Evolutionary conservation across 768 basidiomycete genomes (phyloP), one percentile per base, ranked within the genome.

Genomic region (Wakefieldia striispora): DNA sequence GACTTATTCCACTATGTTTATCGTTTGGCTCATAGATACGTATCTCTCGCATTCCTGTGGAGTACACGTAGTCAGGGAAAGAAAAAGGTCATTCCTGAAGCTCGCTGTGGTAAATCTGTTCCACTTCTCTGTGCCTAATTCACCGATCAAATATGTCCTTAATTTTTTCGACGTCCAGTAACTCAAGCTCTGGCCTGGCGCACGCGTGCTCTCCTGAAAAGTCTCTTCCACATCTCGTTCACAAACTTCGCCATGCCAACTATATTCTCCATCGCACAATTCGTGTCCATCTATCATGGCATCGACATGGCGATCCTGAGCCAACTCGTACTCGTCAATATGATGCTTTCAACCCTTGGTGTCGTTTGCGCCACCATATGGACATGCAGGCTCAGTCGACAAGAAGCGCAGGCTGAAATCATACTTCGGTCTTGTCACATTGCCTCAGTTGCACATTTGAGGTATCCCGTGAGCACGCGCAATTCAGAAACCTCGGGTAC

Each of bases 171-270:
- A 4, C 4, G 7, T 34, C n/a, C 27, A 56, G 55, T 23, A 16
- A 27, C 14, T 2, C 21, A 21, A 16, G n/a, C n/a, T n/a, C n/a
- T n/a, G n/a, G n/a, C n/a, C n/a, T n/a, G n/a, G n/a, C 59, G 57
- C 27, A 27, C 60, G 16, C 55, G 40, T 8, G 60, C 40, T n/a
- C n/a, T n/a, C n/a, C n/a, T n/a, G n/a, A n/a, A n/a, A n/a, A n/a
- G 24, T 20, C 53, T 68, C 14, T 60, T 44, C 45, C 58, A 50
- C 26, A 46, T 68, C 4, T 58, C 65, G 3, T 57, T 60, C 38
- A 58, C 62, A 7, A 66, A 66, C 39, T 68, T 68, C 40, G 35
- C 60, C 19, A 45, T 65, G 16, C 67, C 67, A 1, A 43, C 50
- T 12, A 12, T 45, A n/a, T 45, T 58, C 20, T 57, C 56, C 9